Base-by-base conservation (phyloP, 106 monocot species). In the Gastrodia elata region DNA sequence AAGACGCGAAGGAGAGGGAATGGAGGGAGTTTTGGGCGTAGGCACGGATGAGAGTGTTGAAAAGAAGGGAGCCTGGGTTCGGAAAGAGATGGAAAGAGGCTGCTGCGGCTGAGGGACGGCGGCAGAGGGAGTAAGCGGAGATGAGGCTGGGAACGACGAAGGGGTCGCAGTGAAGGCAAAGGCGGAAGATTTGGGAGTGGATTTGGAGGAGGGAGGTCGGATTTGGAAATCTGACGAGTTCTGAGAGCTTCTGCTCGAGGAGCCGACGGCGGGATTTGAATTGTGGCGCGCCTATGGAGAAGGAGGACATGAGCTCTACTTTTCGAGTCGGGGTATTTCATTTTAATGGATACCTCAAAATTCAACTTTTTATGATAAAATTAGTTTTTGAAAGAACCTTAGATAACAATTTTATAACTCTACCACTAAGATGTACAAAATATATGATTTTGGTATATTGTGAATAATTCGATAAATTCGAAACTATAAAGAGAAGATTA, bases 41-140 rank as follows among this genome's bases (percentile, higher is more conserved):
- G 16, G 88, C 91, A 20, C 94, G 76, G 59, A 91, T 82, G 83
- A 91, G 75, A 46, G 88, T 78, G 75, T 91, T 91, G 82, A 59
- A 88, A 64, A 88, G 86, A 48, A 74, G 84, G 33, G 84, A 28
- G 78, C 83, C 87, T 67, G 90, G 91, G 1, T 74, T 9, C 0
- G 55, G 84, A 46, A 86, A 77, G 30, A 78, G 88, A 71, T 42
- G 49, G 83, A 91, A 88, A 65, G 68, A 79, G 27, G 59, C 11
- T 82, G 75, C 34, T 24, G 84, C 85, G 40, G 67, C 44, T 64
- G 43, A 28, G 32, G 81, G 18, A 14, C 55, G 73, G 78, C 52
- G 78, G 74, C 73, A 84, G 74, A 82, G 71, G 35, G 86, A 83
- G 86, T 88, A 92, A 65, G 88, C 74, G 26, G 84, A 75, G 78